These are phyloP conservation scores for Phyllostachys edulis DNA, from an alignment of 176 grass and related monocot species.

Conservation along the genomic window DNA sequence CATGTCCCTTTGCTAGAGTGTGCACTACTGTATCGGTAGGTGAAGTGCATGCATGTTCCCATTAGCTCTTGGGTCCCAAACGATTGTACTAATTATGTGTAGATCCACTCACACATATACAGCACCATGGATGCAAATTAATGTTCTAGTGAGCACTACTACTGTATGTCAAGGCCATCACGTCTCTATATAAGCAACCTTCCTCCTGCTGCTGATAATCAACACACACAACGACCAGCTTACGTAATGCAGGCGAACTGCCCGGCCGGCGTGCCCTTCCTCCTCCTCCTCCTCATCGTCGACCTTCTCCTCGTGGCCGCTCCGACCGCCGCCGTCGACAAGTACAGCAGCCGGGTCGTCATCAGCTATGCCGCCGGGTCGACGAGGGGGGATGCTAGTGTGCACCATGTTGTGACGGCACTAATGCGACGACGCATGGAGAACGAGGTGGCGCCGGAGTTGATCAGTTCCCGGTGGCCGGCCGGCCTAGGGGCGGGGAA, in stretches of 20 bases:
- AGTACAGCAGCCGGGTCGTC: neutral
- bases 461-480: neutral
- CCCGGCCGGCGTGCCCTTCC: neutral
- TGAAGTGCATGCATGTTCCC: too few species aligned
- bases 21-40: too few species aligned
- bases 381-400: neutral
- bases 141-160: too few species aligned
- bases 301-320: neutral
- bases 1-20: too few species aligned
- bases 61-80: too few species aligned
- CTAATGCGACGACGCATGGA: neutral
- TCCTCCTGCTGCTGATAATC: too few species aligned
- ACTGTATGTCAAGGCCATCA: too few species aligned
- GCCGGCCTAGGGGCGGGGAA: neutral
- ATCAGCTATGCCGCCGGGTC: neutral
- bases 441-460: slow-evolving; percentile 5
- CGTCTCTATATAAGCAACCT: too few species aligned
- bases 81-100: too few species aligned
- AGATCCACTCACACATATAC: too few species aligned
- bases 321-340: neutral
- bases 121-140: too few species aligned
- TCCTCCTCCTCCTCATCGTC: neutral
- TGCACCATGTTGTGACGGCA: neutral
- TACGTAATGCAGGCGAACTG: neutral
- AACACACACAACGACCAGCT: neutral